Conservation (phyloP, 2,329 filamentous ascomycete genomes). For the Fusarium cyanostomum region DNA sequence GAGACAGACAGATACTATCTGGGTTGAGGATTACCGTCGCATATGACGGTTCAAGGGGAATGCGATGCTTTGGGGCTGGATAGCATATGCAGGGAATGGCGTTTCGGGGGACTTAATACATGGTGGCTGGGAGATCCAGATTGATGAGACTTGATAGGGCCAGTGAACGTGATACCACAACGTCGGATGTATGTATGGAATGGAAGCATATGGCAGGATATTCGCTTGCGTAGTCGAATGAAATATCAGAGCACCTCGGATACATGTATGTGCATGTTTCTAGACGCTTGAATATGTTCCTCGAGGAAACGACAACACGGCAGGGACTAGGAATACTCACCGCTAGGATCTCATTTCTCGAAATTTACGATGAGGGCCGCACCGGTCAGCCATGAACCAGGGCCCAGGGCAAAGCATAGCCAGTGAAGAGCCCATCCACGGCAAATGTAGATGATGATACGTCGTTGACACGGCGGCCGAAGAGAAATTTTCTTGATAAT, state of each 20-base stretch:
- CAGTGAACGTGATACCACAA: constrained; percentile 13
- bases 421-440: constrained; percentile 15
- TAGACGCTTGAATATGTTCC: not conserved
- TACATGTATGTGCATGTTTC: not conserved
- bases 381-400: not conserved
- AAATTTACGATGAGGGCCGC: not conserved
- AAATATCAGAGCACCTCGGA: not conserved
- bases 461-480: not conserved
- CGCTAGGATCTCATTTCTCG: not conserved
- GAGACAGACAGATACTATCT: not conserved
- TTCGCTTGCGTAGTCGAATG: not conserved
- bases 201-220: not conserved
- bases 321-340: not conserved
- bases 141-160: constrained; percentile 8
- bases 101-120: constrained; percentile 5
- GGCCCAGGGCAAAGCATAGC: not conserved
- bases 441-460: constrained; percentile 13
- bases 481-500: not conserved
- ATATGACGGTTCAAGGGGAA: not conserved
- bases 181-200: not conserved
- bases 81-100: constrained; percentile 6
- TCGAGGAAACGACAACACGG: not conserved
- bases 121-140: not conserved
- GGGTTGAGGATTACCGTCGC: not conserved
- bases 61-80: not conserved